Percentiles rank a stretch among this genome's conserved stretches.
phyloP scores from a whole-genome alignment of 2,329 filamentous ascomycete species.

The Alternaria dauci region DNA sequence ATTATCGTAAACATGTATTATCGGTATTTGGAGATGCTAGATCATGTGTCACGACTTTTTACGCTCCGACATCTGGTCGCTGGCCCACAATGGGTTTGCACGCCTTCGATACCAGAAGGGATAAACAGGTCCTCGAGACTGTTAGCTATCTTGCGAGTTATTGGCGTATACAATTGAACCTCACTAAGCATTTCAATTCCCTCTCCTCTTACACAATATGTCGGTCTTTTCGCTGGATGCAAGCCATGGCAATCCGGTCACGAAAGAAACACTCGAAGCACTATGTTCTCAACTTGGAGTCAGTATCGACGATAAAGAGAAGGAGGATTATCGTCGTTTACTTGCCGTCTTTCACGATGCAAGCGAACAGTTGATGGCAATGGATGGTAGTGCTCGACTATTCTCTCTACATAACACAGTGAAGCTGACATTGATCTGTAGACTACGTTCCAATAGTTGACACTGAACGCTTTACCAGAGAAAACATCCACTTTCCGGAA shows the following conservation, averaged over 20 bases:
- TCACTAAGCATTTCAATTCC: background rate
- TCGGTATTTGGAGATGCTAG: background rate
- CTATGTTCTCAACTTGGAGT: slow-evolving; percentile 47
- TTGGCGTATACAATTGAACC: background rate
- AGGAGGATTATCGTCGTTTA: slow-evolving; percentile 50
- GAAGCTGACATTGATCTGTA: background rate
- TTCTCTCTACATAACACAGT: background rate
- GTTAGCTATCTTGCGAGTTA: background rate
- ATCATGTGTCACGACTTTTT: background rate
- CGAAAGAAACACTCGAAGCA: slow-evolving; percentile 40
- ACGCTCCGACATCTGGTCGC: background rate
- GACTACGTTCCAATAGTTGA: slow-evolving; percentile 48
- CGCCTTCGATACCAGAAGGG: background rate
- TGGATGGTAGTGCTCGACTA: slow-evolving; percentile 42
- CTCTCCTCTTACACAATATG: slow-evolving; percentile 31
- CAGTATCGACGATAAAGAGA: slow-evolving; percentile 45
- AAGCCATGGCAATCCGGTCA: slow-evolving; percentile 46
- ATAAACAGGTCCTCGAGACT: background rate
- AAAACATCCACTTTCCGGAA: slow-evolving; percentile 39
- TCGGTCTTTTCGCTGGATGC: slow-evolving; percentile 51
- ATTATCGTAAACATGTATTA: slow-evolving; percentile 4
- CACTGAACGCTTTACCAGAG: slow-evolving; percentile 47
- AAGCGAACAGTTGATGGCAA: slow-evolving; percentile 49
- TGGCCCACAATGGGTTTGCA: background rate
- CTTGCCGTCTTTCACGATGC: slow-evolving; percentile 53